Conservation (phyloP, 2,329 filamentous ascomycete species). For the Hymenoscyphus fructigenus region DNA sequence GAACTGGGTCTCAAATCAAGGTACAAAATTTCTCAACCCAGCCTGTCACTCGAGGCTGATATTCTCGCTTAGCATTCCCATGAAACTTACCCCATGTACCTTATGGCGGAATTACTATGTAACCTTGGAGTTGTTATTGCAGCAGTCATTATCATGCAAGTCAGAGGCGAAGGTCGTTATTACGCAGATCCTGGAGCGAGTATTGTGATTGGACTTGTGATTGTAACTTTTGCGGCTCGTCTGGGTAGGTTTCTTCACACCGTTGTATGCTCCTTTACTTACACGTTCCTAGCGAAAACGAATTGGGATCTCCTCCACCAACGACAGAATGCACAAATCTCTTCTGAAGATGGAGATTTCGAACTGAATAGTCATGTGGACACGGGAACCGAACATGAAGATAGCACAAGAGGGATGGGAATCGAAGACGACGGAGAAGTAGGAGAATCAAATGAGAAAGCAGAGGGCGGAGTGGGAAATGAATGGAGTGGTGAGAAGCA, state of each 20-base stretch:
- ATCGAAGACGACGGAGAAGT: not conserved
- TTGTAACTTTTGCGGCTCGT: slow-evolving; percentile 62
- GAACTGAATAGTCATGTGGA: not conserved
- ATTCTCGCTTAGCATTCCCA: slow-evolving; percentile 60
- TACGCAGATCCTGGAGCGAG: slow-evolving; percentile 72
- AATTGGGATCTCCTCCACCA: not conserved
- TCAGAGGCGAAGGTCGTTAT: slow-evolving; percentile 55
- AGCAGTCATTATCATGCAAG: slow-evolving; percentile 67
- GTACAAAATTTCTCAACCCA: slow-evolving; percentile 51
- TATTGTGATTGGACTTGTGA: slow-evolving; percentile 71
- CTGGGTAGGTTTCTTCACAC: slow-evolving; percentile 39
- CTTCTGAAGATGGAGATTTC: not conserved
- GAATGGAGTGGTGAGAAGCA: not conserved
- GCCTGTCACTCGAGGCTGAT: slow-evolving; percentile 37
- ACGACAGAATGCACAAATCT: not conserved
- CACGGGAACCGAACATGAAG: not conserved
- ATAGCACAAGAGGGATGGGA: not conserved
- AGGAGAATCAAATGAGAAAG: not conserved
- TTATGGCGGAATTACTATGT: slow-evolving; percentile 71
- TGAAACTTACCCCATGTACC: slow-evolving; percentile 71
- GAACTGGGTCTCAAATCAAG: slow-evolving; percentile 16
- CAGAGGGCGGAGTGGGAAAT: not conserved
- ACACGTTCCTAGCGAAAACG: not conserved
- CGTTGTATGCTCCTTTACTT: not conserved
- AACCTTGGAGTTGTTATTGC: slow-evolving; percentile 74